These are phyloP conservation scores for Kwoniella shandongensis DNA, from an alignment of 768 basidiomycete species.

Conservation along the genomic window DNA sequence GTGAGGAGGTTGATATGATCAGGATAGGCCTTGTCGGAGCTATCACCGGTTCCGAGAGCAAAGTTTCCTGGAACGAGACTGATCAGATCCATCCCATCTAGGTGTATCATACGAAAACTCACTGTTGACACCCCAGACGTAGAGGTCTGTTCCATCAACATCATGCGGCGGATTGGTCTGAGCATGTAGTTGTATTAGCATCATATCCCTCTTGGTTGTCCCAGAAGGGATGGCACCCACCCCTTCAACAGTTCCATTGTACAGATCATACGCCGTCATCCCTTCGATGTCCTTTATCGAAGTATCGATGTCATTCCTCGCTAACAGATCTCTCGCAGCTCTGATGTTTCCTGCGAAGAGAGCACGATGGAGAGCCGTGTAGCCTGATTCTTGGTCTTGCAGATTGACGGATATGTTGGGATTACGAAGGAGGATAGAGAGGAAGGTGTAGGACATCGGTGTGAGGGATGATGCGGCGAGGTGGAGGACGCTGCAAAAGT, in stretches of 20 bases:
- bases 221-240: constrained; percentile 25
- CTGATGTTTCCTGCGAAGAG: constrained; percentile 67
- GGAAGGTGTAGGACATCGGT: constrained; percentile 68
- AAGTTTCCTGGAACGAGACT: constrained; percentile 62
- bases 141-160: constrained; percentile 62
- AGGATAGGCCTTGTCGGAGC: constrained; percentile 72
- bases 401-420: constrained; percentile 76
- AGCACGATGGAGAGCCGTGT: constrained; percentile 87
- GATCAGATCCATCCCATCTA: not conserved
- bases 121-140: constrained; percentile 84
- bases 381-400: constrained; percentile 77
- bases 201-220: not conserved
- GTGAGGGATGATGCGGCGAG: constrained; percentile 70
- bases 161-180: constrained; percentile 52
- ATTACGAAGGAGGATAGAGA: constrained; percentile 71
- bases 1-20: constrained; percentile 67
- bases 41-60: constrained; percentile 78
- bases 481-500: constrained; percentile 70
- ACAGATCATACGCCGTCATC: constrained; percentile 87
- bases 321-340: constrained; percentile 69
- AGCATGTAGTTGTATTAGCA: constrained; percentile 14
- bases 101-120: constrained; percentile 1
- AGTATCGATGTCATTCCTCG: constrained; percentile 70
- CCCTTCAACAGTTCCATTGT: constrained; percentile 80
- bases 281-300: constrained; percentile 77